A percentile compares a stretch with the other conserved stretches of the same genome.
These are phyloP conservation scores for Dianthus caryophyllus DNA, from an alignment of 148 eudicot genomes.

Conservation along the genomic window DNA sequence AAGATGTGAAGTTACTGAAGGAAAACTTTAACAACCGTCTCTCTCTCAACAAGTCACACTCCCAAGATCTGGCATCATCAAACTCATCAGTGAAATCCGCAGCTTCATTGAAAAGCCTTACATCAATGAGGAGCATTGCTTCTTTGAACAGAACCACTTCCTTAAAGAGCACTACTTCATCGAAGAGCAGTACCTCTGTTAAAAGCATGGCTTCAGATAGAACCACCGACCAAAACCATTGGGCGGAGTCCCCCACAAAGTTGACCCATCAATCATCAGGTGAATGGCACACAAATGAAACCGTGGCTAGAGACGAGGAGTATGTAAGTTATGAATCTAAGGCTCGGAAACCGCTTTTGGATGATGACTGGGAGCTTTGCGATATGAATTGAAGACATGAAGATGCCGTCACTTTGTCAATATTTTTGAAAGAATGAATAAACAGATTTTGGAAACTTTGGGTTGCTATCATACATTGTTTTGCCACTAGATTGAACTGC, in stretches of 20 bases:
- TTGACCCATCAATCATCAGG: slow-evolving; percentile 16
- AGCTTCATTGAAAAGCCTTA: slow-evolving; percentile 10
- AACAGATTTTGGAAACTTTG: not conserved
- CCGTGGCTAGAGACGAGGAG: slow-evolving; percentile 29
- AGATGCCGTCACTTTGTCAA: not conserved
- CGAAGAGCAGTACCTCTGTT: not conserved
- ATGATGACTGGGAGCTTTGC: slow-evolving; percentile 73
- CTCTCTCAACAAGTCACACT: slow-evolving; percentile 48
- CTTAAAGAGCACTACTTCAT: slow-evolving; percentile 2
- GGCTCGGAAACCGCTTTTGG: slow-evolving; percentile 32
- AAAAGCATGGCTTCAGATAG: slow-evolving; percentile 7
- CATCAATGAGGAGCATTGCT: slow-evolving; percentile 4
- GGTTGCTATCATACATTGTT: not conserved
- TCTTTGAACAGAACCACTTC: slow-evolving; percentile 2
- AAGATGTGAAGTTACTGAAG: slow-evolving; percentile 65
- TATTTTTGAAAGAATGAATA: slow-evolving; percentile 9
- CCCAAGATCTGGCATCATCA: slow-evolving; percentile 57
- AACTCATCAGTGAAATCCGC: slow-evolving; percentile 34
- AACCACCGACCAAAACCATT: slow-evolving; percentile 22
- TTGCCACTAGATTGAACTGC: not conserved
- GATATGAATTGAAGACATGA: slow-evolving; percentile 22
- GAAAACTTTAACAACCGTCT: slow-evolving; percentile 55
- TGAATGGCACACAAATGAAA: slow-evolving; percentile 21
- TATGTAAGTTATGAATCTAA: slow-evolving; percentile 9
- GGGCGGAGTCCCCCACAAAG: slow-evolving; percentile 19